Evolutionary conservation across 768 basidiomycete species (phyloP), one percentile per base, ranked within the genome.

Genomic region (Saitozyma sp.): DNA sequence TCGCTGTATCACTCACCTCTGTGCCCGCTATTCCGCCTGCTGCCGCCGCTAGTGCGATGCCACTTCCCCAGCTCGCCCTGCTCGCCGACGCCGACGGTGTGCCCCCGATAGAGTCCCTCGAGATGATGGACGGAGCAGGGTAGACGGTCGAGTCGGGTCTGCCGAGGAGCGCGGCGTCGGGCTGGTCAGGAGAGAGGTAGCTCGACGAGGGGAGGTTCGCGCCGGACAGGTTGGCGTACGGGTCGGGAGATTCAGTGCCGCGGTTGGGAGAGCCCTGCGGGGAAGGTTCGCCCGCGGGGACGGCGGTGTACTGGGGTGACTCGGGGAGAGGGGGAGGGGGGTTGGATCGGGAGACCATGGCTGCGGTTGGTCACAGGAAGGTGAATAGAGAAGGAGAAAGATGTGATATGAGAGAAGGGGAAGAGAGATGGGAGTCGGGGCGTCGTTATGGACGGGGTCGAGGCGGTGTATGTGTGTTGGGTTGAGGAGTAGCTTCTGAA

Each of bases 61-160:
- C 61, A 59, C 69, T 71, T 37, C 69, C 68, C 74, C 71, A 76
- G 43, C 62, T 65, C 41, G 59, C 39, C 9, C 73, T 56, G 37
- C 64, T 62, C 55, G 65, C 67, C 64, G 56, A 61, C 56, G 67
- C 40, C 8, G 61, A 52, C 8, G 71, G 68, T 20, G 68, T 73
- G 7, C 74, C 74, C 4, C 68, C 66, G 13, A 72, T 48, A 40
- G 71, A 73, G 46, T 75, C 69, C 17, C 74, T 48, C 38, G 69
- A 73, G 39, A 75, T 67, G 52, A 75, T 66, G 8, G 69, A 70
- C 8, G 74, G 74, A 42, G 74, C 74, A 6, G 74, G 74, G 38
- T 65, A 41, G 53, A 64, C 56, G 37, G 65, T 59, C 39, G 64
- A 66, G 41, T 66, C 64, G 6, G 62, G 43, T 40, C 69, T 39